Base-by-base conservation (phyloP, 1,139 yeast species). In the Diutina pseudorugosa region DNA sequence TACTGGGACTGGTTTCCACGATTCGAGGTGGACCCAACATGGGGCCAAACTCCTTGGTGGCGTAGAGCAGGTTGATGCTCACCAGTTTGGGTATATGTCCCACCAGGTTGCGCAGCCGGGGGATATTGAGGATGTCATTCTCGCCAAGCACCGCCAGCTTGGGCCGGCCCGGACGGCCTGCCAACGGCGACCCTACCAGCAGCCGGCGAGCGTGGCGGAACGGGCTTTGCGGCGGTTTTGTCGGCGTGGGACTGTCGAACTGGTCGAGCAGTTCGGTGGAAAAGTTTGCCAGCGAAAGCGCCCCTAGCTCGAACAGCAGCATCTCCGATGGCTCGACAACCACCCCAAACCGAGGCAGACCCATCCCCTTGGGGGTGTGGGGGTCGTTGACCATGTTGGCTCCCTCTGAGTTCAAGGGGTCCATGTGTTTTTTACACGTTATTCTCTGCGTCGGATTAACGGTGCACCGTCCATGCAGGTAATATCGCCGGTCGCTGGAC, bases 341-440 rank as follows among this genome's bases (percentile, higher is more conserved):
- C 30, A 43, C 16, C 14, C 47, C 47, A 23, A 43, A 43, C 19
- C 47, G 16, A 9, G 47, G 47, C 47, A 43, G 47, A 25, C 47
- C 47, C 30, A 43, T 12, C 25, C 47, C 47, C 20, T 42, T 42
- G n/a, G 47, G 47, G 5, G 47, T 43, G 47, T 43, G 47, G 33
- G 47, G 47, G 19, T 40, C 42, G 36, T 30, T 30, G 36, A 14
- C 36, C 36, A 30, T 30, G 36, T 30, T 9, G 36, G 36, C 36
- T 30, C n/a, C 36, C 36, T 30, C 36, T 14, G 36, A 30, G 36
- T 30, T 30, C 36, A 30, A 30, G n/a, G 36, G 36, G 36, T 30
- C 36, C 36, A 30, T 30, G 36, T 30, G 36, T 30, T 30, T 30
- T 30, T 30, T 30, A 30, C 36, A 30, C 36, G 36, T 14, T 30